phyloP scores from a whole-genome alignment of 2,329 filamentous ascomycete genomes.

The Claviceps humidiphila region DNA sequence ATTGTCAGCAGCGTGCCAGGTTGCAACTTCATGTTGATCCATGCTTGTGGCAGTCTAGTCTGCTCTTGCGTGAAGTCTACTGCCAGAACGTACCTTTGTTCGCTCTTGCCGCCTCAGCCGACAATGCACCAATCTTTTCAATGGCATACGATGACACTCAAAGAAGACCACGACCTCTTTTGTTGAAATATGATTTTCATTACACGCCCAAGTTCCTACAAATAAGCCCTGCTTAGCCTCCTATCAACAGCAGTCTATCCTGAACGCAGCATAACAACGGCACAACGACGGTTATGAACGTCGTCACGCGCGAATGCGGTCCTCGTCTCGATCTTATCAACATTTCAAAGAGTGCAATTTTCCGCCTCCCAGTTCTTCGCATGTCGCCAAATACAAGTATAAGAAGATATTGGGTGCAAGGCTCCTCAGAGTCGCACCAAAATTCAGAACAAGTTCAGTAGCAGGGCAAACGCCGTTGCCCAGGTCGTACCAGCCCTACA shows the following conservation, averaged over 20 bases:
- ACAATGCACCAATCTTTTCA: neutral
- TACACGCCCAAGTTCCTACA: slow-evolving; percentile 2
- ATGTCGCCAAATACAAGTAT: neutral
- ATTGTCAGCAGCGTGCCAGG: too few relatives aligned
- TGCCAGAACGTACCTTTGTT: neutral
- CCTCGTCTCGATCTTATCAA: slow-evolving; percentile 3
- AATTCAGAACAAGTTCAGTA: slow-evolving; percentile 1
- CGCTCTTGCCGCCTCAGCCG: neutral
- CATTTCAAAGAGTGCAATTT: slow-evolving; percentile 2
- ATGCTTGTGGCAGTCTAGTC: neutral
- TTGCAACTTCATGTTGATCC: neutral
- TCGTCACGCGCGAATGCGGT: slow-evolving; percentile 1
- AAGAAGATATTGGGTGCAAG: slow-evolving; percentile 29
- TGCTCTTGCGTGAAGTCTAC: neutral
- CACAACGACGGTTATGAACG: slow-evolving; percentile 1
- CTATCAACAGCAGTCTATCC: slow-evolving; percentile 2
- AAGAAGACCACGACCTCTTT: neutral
- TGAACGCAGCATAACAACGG: neutral
- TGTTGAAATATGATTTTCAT: slow-evolving; percentile 6
- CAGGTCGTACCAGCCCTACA: slow-evolving; percentile 2
- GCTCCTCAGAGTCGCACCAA: slow-evolving; percentile 25
- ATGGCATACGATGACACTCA: neutral
- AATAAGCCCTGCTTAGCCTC: neutral
- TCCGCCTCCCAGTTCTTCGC: neutral
- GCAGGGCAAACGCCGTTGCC: slow-evolving; percentile 7